These are phyloP conservation scores for Phlyctochytrium bullatum DNA, from an alignment of 192 early-diverging fungal genomes.

Conservation along the genomic window DNA sequence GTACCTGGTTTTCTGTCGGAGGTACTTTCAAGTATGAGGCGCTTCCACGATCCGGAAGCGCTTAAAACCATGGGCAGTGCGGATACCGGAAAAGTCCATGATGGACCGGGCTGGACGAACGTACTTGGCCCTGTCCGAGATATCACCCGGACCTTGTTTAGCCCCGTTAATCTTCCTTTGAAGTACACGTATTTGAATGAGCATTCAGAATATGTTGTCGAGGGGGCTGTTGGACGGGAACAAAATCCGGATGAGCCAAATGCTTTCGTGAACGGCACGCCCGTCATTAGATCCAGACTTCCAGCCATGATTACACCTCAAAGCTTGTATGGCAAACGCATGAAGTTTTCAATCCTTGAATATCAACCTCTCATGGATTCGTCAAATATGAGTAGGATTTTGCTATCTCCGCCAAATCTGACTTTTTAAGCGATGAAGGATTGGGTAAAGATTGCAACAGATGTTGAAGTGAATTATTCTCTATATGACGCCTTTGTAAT, in stretches of 20 bases:
- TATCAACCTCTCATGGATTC: constrained; percentile 95
- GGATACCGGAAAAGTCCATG: no score
- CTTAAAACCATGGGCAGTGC: no score
- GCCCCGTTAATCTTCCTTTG: constrained; percentile 43
- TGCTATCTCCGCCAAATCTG: constrained; percentile 4
- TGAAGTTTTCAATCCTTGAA: constrained; percentile 91
- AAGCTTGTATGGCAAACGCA: constrained; percentile 86
- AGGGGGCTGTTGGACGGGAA: constrained; percentile 1
- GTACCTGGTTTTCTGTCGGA: constrained; percentile 74
- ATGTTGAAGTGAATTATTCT: constrained; percentile 93
- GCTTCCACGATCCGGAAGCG: constrained; percentile 70
- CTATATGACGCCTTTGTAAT: constrained; percentile 95
- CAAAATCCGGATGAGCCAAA: neutral
- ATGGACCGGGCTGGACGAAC: neutral
- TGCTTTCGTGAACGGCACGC: constrained; percentile 44
- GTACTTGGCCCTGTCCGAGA: constrained; percentile 20
- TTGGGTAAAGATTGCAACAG: constrained; percentile 94
- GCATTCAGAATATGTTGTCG: neutral
- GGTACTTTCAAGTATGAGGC: constrained; percentile 67
- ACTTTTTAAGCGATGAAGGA: constrained; percentile 54
- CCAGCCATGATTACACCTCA: constrained; percentile 82
- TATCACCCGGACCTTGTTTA: constrained; percentile 15
- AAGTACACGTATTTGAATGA: constrained; percentile 13
- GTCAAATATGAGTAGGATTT: constrained; percentile 75
- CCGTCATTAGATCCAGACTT: constrained; percentile 24